Percentiles rank a stretch among this genome's conserved stretches.
Evolutionary conservation across 2,329 filamentous ascomycete species (phyloP).

Genomic region (Paradendryphiella salina): DNA sequence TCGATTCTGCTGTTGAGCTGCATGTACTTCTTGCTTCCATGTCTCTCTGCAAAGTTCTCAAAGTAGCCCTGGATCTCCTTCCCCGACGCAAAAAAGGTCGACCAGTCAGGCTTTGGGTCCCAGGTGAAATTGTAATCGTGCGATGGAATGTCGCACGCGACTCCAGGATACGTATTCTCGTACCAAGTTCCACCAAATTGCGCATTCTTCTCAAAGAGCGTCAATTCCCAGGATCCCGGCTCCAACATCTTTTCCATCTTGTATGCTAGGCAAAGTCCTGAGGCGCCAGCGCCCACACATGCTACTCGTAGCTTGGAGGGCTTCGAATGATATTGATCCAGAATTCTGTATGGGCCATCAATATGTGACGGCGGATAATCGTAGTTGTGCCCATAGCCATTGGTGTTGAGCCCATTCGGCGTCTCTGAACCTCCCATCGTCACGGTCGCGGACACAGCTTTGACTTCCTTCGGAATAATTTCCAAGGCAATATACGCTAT

Average conservation of each 20-base stretch:
- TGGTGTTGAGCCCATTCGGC: constrained; percentile 33
- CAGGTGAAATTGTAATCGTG: constrained; percentile 67
- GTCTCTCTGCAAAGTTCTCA: constrained; percentile 59
- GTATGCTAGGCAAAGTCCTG: constrained; percentile 39
- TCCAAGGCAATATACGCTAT: no score
- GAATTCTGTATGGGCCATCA: constrained; percentile 38
- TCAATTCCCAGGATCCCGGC: constrained; percentile 37
- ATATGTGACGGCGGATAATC: constrained; percentile 38
- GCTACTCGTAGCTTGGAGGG: constrained; percentile 37
- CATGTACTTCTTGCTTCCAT: constrained; percentile 56
- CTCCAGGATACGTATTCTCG: constrained; percentile 43
- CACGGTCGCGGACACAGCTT: not conserved
- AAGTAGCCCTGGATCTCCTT: constrained; percentile 57
- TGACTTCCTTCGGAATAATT: not conserved
- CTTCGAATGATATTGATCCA: constrained; percentile 43
- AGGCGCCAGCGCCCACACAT: constrained; percentile 37
- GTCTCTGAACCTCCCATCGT: constrained; percentile 39
- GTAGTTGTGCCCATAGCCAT: constrained; percentile 32
- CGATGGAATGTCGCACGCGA: constrained; percentile 42
- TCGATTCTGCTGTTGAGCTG: constrained; percentile 53
- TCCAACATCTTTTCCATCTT: constrained; percentile 42
- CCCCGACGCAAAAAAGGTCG: constrained; percentile 54
- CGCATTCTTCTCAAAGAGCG: constrained; percentile 38
- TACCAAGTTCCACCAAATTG: constrained; percentile 42
- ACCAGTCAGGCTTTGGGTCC: constrained; percentile 62